phyloP scores from a whole-genome alignment of 164 flowering plant genomes.

The Malania oleifera region DNA sequence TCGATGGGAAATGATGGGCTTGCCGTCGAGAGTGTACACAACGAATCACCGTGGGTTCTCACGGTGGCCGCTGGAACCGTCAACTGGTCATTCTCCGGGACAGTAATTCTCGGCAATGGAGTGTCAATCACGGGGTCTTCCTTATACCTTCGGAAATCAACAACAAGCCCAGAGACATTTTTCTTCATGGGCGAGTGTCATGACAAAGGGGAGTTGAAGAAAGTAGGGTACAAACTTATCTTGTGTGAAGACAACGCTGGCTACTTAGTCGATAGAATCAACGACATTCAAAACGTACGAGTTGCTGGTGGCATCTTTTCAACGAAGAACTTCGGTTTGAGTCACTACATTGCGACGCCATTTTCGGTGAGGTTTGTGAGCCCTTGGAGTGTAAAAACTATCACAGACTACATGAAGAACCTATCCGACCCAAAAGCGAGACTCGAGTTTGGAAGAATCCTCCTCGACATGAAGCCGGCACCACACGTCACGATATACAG shows the following conservation, averaged over 20 bases:
- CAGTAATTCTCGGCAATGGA: constrained; percentile 43
- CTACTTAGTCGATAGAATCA: constrained; percentile 25
- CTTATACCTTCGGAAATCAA: constrained; percentile 33
- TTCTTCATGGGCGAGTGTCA: constrained; percentile 26
- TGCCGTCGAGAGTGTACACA: constrained; percentile 29
- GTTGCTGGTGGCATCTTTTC: constrained; percentile 52
- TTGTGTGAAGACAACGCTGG: constrained; percentile 32
- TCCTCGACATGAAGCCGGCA: constrained; percentile 38
- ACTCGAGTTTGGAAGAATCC: constrained; percentile 31
- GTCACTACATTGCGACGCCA: constrained; percentile 16
- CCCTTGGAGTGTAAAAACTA: constrained; percentile 22
- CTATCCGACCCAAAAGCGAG: constrained; percentile 26
- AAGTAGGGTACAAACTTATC: constrained; percentile 30
- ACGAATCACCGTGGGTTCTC: constrained; percentile 67
- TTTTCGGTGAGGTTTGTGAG: constrained; percentile 37
- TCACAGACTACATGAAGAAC: constrained; percentile 31
- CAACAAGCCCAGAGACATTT: constrained; percentile 17
- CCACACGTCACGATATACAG: constrained; percentile 53
- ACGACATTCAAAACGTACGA: constrained; percentile 8
- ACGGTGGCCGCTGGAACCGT: constrained; percentile 68
- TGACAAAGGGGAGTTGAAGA: constrained; percentile 13
- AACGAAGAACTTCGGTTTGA: constrained; percentile 26
- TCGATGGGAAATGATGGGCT: constrained; percentile 84
- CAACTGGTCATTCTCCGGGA: constrained; percentile 50
- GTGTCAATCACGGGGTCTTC: constrained; percentile 31